A percentile compares a stretch with the other conserved stretches of the same genome.
These are phyloP conservation scores for Mortierella sp. DNA, from an alignment of 371 early-diverging fungal species.

Conservation along the genomic window DNA sequence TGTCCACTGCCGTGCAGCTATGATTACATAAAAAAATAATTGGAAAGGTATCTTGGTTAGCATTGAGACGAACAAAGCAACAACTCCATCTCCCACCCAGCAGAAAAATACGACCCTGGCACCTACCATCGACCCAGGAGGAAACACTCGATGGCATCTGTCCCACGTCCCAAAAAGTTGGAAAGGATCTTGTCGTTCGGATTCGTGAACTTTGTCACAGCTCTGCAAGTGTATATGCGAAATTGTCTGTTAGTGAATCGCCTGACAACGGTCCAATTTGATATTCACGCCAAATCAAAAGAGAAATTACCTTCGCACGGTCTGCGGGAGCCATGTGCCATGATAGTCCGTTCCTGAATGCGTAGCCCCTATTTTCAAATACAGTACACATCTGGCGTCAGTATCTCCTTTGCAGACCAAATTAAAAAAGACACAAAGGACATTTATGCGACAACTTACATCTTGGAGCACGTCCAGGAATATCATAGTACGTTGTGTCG, in stretches of 20 bases:
- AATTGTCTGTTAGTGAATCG: background rate
- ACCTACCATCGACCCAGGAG: slow-evolving; percentile 80
- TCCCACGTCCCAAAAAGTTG: slow-evolving; percentile 91
- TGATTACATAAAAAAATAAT: background rate
- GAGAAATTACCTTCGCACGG: slow-evolving; percentile 86
- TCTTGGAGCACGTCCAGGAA: slow-evolving; percentile 91
- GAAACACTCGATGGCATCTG: slow-evolving; percentile 94
- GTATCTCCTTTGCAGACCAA: background rate
- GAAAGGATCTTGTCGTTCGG: slow-evolving; percentile 86
- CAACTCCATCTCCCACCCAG: background rate
- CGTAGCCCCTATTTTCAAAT: slow-evolving; percentile 73
- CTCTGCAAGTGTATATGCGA: slow-evolving; percentile 53
- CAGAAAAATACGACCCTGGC: background rate
- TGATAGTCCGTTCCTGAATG: slow-evolving; percentile 95
- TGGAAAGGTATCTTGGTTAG: background rate
- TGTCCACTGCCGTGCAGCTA: slow-evolving; percentile 88
- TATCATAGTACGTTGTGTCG: slow-evolving; percentile 89
- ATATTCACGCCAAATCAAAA: no score
- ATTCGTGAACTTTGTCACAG: slow-evolving; percentile 80
- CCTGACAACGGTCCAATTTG: no score
- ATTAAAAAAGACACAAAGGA: background rate
- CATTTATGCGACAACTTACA: slow-evolving; percentile 57
- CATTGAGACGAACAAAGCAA: background rate
- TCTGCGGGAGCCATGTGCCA: slow-evolving; percentile 96
- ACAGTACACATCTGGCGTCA: background rate